These are phyloP conservation scores for Chlorella sp. DNA, from an alignment of 139 green algal genomes.

Conservation along the genomic window DNA sequence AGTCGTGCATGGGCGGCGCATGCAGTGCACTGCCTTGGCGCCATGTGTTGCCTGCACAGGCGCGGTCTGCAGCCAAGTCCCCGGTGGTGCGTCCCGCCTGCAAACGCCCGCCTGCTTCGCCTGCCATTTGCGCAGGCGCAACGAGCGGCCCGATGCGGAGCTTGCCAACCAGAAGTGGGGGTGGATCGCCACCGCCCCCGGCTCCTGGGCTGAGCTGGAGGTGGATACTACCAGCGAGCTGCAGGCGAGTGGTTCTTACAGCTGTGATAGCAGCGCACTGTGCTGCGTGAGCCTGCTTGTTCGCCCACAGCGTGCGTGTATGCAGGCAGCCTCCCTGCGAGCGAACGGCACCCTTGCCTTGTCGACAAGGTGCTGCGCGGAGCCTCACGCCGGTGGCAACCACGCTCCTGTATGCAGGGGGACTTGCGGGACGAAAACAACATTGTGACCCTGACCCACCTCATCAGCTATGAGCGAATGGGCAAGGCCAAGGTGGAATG, in stretches of 20 bases:
- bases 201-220: not conserved
- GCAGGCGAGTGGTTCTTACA: not conserved
- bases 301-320: too few relatives aligned
- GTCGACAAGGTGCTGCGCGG: not conserved
- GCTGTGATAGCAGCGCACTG: not conserved
- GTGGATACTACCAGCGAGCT: not conserved
- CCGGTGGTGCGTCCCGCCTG: too few relatives aligned
- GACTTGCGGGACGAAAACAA: not conserved
- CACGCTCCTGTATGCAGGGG: not conserved
- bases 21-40: too few relatives aligned
- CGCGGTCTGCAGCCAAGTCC: too few relatives aligned
- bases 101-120: too few relatives aligned
- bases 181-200: not conserved
- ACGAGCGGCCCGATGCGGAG: too few relatives aligned
- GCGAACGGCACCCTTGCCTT: too few relatives aligned
- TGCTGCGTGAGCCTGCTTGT: too few relatives aligned
- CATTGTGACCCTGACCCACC: not conserved
- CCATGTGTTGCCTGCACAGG: too few relatives aligned
- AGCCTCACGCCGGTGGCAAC: not conserved
- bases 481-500: slow-evolving; percentile 4
- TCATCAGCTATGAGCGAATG: not conserved
- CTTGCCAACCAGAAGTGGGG: slow-evolving; percentile 9
- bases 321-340: too few relatives aligned
- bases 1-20: too few relatives aligned
- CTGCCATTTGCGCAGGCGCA: too few relatives aligned